Percentiles rank a stretch among this genome's conserved stretches.
Evolutionary conservation across 345 rosid genomes (phyloP).

Genomic region (Boechera stricta): DNA sequence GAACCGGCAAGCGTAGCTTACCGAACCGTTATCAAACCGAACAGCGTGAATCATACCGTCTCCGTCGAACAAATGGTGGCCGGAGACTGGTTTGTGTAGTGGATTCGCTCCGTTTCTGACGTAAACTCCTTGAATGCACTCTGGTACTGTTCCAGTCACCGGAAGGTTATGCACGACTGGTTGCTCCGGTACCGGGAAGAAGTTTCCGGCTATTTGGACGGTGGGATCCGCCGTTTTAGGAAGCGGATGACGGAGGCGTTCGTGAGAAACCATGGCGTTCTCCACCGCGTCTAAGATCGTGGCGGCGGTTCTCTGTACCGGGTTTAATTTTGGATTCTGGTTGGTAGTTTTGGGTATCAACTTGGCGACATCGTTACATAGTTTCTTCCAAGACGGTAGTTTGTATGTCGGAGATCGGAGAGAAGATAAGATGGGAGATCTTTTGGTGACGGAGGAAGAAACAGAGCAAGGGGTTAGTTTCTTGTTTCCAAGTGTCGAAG

Average conservation of each 20-base stretch:
- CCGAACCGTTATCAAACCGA: conserved; percentile 56
- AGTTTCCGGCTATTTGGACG: conserved; percentile 78
- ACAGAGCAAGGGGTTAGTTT: conserved; percentile 31
- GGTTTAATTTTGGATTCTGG: conserved; percentile 47
- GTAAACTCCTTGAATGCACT: conserved; percentile 67
- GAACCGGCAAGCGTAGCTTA: conserved; percentile 74
- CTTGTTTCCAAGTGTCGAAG: conserved; percentile 20
- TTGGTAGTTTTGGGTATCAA: conserved; percentile 32
- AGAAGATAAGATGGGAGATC: conserved; percentile 38
- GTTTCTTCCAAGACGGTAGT: conserved; percentile 42
- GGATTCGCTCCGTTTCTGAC: conserved; percentile 91
- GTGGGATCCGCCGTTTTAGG: conserved; percentile 76
- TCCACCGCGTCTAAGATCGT: conserved; percentile 63
- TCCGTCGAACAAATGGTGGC: conserved; percentile 90
- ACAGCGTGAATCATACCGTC: conserved; percentile 90
- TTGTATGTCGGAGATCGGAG: conserved; percentile 47
- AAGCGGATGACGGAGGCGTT: conserved; percentile 54
- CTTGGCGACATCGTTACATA: conserved; percentile 23
- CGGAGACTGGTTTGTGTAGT: conserved; percentile 71
- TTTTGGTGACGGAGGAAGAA: conserved; percentile 30
- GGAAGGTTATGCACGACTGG: conserved; percentile 62
- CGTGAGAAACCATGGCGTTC: conserved; percentile 59
- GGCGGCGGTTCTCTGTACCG: conserved; percentile 64
- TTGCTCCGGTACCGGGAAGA: conserved; percentile 77
- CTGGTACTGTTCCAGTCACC: conserved; percentile 64